Conservation (phyloP, 768 basidiomycete genomes). For the Porpolomopsis calyptriformis region DNA sequence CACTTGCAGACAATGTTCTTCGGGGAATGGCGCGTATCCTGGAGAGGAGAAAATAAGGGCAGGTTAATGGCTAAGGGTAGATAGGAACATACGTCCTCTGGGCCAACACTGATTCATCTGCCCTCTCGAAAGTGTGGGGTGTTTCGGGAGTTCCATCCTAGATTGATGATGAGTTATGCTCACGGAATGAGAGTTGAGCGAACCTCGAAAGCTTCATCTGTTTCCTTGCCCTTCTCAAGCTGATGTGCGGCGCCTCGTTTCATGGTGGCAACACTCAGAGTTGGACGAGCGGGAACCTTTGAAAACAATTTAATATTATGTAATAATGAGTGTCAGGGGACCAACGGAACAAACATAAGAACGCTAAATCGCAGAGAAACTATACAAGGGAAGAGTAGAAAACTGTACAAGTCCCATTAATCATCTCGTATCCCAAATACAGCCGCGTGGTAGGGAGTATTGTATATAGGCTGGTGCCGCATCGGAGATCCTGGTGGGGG, state of each 20-base stretch:
- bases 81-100: conserved; percentile 42
- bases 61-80: not conserved
- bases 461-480: no score
- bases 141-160: conserved; percentile 32
- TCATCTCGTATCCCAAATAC: no score
- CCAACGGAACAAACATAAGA: no score
- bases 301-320: no score
- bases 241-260: conserved; percentile 71
- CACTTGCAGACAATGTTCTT: conserved; percentile 21
- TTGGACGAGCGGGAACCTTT: no score
- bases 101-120: conserved; percentile 46
- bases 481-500: no score
- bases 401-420: no score
- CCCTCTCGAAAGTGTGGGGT: conserved; percentile 41
- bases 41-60: not conserved
- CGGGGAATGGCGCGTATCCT: conserved; percentile 64
- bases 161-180: conserved; percentile 2
- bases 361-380: no score
- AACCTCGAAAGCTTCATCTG: conserved; percentile 31
- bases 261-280: no score
- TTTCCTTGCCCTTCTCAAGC: conserved; percentile 44
- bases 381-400: no score
- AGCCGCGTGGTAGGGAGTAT: no score
- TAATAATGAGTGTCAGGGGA: no score
- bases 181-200: conserved; percentile 15